Percentiles rank a stretch among this genome's conserved stretches.
Conservation (phyloP, 352 stramenopile genomes). For the Globisporangium polare region DNA sequence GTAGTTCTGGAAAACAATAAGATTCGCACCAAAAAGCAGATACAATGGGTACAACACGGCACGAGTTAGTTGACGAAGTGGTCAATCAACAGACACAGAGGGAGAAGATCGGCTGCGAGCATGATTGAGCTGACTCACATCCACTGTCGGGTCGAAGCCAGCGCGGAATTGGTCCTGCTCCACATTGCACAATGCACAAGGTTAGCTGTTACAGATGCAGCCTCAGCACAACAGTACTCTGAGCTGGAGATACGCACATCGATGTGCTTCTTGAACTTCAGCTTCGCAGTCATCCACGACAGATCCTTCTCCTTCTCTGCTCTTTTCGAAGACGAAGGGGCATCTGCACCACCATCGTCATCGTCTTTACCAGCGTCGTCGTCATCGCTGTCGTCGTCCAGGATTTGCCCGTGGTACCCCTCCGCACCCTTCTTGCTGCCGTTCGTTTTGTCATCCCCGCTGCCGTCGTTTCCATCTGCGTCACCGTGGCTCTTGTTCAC, state of each 20-base stretch:
- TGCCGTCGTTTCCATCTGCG: slow-evolving; percentile 5
- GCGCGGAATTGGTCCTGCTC: slow-evolving; percentile 70
- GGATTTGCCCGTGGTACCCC: slow-evolving; percentile 64
- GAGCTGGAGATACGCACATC: slow-evolving; percentile 40
- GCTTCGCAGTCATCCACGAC: slow-evolving; percentile 84
- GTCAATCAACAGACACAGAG: background rate
- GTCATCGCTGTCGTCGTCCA: slow-evolving; percentile 37
- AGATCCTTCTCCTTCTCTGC: slow-evolving; percentile 34
- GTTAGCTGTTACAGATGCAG: background rate
- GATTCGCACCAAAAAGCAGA: background rate
- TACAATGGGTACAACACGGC: background rate
- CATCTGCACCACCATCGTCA: too few relatives aligned
- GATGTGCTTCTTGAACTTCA: slow-evolving; percentile 89
- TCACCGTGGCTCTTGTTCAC: slow-evolving; percentile 26
- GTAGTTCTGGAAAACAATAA: slow-evolving; percentile 44
- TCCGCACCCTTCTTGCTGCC: slow-evolving; percentile 17
- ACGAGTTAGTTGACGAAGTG: background rate
- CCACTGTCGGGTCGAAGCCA: slow-evolving; percentile 40
- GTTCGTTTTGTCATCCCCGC: slow-evolving; percentile 2
- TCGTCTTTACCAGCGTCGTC: too few relatives aligned
- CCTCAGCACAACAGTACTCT: background rate
- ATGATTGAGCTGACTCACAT: slow-evolving; percentile 35
- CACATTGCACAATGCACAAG: slow-evolving; percentile 12
- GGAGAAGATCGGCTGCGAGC: slow-evolving; percentile 1
- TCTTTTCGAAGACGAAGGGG: background rate